A percentile compares a stretch with the other conserved stretches of the same genome.
phyloP scores from a whole-genome alignment of 1,139 yeast species.

The Scheffersomyces cryptocercus region DNA sequence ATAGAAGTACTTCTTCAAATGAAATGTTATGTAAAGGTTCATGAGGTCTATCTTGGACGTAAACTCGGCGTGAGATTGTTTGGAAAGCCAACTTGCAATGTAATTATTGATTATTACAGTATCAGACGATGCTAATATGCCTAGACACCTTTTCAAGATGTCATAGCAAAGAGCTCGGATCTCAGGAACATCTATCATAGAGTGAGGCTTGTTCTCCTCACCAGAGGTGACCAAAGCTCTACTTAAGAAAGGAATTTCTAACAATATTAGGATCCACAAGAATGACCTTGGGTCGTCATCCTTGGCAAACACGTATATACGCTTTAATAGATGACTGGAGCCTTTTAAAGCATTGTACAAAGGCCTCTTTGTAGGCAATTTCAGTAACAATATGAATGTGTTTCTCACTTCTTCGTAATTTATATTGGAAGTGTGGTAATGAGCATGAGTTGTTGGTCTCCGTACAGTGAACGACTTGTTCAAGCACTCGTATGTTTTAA shows the following conservation, averaged over 20 bases:
- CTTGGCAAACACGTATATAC: slow-evolving; percentile 35
- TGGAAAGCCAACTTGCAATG: slow-evolving; percentile 60
- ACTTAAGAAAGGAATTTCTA: slow-evolving; percentile 61
- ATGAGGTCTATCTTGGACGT: slow-evolving; percentile 51
- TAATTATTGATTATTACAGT: slow-evolving; percentile 39
- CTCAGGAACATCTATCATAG: slow-evolving; percentile 50
- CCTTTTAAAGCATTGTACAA: slow-evolving; percentile 53
- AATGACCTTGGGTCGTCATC: slow-evolving; percentile 38
- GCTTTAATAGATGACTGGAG: slow-evolving; percentile 47
- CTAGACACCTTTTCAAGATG: slow-evolving; percentile 63
- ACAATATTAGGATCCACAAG: slow-evolving; percentile 58
- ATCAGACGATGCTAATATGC: slow-evolving; percentile 58
- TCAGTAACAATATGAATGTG: slow-evolving; percentile 42
- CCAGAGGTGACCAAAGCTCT: slow-evolving; percentile 36
- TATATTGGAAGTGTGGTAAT: slow-evolving; percentile 46
- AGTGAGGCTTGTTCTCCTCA: slow-evolving; percentile 14
- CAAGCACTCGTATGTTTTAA: slow-evolving; percentile 41
- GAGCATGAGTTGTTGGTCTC: slow-evolving; percentile 17
- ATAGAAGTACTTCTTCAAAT: slow-evolving; percentile 44
- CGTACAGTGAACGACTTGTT: slow-evolving; percentile 51
- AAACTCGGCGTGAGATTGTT: slow-evolving; percentile 41
- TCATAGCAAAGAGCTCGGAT: slow-evolving; percentile 61
- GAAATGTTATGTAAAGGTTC: slow-evolving; percentile 67
- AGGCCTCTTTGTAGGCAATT: slow-evolving; percentile 62
- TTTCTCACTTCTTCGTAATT: slow-evolving; percentile 44